phyloP scores from a whole-genome alignment of 2,329 filamentous ascomycete species.

The Aspergillus luchuensis region DNA sequence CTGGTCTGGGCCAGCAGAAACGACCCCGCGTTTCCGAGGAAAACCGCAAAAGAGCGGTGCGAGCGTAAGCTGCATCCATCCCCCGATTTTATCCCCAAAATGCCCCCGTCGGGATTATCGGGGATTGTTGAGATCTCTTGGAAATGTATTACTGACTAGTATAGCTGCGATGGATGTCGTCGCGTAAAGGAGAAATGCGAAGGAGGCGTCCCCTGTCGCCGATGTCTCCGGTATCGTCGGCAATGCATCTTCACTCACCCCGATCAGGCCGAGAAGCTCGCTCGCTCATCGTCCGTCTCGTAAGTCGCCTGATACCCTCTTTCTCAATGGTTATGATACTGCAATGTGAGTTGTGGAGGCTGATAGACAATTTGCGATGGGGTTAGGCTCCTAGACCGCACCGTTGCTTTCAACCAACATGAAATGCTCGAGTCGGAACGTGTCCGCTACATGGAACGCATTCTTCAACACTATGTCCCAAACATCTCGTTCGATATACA shows the following conservation, averaged over 20 bases:
- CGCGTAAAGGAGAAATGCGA: constrained; percentile 61
- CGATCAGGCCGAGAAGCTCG: constrained; percentile 35
- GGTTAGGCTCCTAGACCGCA: constrained; percentile 33
- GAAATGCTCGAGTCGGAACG: constrained; percentile 41
- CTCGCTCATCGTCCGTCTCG: constrained; percentile 36
- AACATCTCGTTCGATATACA: constrained; percentile 47
- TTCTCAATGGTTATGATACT: background rate
- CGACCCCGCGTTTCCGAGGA: constrained; percentile 45
- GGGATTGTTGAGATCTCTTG: background rate
- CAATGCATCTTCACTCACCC: constrained; percentile 53
- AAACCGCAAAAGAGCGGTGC: constrained; percentile 44
- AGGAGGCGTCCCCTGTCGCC: constrained; percentile 56
- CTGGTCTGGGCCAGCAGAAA: constrained; percentile 35
- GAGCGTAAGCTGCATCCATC: constrained; percentile 37
- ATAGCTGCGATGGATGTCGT: constrained; percentile 57
- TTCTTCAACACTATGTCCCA: constrained; percentile 53
- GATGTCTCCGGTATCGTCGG: constrained; percentile 55
- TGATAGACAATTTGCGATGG: background rate
- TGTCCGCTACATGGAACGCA: constrained; percentile 49
- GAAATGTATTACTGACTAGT: background rate
- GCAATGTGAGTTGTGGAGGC: background rate
- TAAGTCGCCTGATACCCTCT: constrained; percentile 21
- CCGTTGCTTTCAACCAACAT: constrained; percentile 34
- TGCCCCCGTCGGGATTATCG: background rate
- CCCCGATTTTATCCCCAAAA: background rate